Evolutionary conservation across 1,284 basidiomycete species (phyloP).

Genomic region (Meripilus lineatus): DNA sequence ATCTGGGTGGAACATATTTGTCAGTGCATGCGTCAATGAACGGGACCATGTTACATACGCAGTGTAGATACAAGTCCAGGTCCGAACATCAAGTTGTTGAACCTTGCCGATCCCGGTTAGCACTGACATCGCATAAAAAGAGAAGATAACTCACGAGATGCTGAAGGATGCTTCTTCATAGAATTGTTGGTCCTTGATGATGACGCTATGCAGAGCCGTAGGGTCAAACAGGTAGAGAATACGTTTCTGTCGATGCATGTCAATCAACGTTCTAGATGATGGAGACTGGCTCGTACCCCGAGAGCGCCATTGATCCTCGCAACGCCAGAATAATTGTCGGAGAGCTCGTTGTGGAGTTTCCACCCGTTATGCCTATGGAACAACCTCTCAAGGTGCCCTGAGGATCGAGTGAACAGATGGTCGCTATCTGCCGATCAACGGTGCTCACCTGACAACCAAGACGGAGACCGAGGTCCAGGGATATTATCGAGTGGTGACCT

Average conservation of each 20-base stretch:
- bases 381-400: slow-evolving; percentile 1
- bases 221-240: not conserved
- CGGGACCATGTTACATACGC: slow-evolving; percentile 4
- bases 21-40: not conserved
- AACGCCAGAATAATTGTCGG: not conserved
- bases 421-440: too few relatives aligned
- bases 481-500: too few relatives aligned
- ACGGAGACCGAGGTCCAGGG: too few relatives aligned
- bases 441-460: too few relatives aligned
- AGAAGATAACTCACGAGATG: not conserved
- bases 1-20: not conserved
- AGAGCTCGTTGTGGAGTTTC: slow-evolving; percentile 1
- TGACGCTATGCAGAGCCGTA: not conserved
- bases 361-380: slow-evolving; percentile 7
- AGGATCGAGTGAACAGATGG: not conserved
- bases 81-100: slow-evolving; percentile 12
- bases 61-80: slow-evolving; percentile 16
- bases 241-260: not conserved
- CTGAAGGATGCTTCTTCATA: slow-evolving; percentile 9
- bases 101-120: slow-evolving; percentile 6
- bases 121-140: not conserved
- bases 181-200: slow-evolving; percentile 1
- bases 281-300: not conserved
- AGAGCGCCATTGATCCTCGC: not conserved
- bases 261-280: not conserved